Base-by-base conservation (phyloP, 1,139 yeast genomes). In the Zygosaccharomyces pseudobailii region DNA sequence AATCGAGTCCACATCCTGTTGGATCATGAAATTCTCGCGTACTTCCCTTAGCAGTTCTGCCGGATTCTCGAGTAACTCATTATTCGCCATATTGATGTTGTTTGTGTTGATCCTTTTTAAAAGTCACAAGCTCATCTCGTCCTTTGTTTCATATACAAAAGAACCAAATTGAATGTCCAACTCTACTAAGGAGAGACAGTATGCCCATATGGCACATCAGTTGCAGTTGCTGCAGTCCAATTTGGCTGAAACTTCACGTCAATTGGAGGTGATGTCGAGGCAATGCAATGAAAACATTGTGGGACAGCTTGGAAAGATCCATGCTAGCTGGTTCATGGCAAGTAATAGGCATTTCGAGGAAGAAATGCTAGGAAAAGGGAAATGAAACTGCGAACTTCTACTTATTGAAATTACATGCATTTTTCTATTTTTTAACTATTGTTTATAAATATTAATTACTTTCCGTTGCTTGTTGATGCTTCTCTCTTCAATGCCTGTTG, bases 281-380 rank as follows among this genome's bases (percentile, higher is more conserved):
- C 66, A 62, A 36, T 61, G 67, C 44, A 59, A 62, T 23, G 54
- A 57, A 28, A 56, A 62, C 42, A 43, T 63, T 30, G 59, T 65
- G 6, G 63, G 61, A n/a, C 66, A 63, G 43, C 43, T 65, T 25
- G 68, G 68, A 4, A 62, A 60, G 43, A 54, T 60, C 2, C 63
- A 63, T 36, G 61, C 65, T 4, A 56, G 63, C 40, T 60, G 65
- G 63, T 56, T 65, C 31, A 59, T 62, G 32, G 64, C 67, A 5
- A 59, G 66, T 23, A 58, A 62, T 41, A 51, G 61, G 35, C 60
- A 57, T 46, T 56, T 61, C 25, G 64, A 59, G 49, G 57, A 60
- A 39, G 55, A 60, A 36, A 53, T 56, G 58, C 40, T 55, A 31
- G 58, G 58, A 22, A 50, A 47, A n/a, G 37, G 25, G 46, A 46